Base-by-base conservation (phyloP, 129 eudicot genomes). In the Calendula officinalis region DNA sequence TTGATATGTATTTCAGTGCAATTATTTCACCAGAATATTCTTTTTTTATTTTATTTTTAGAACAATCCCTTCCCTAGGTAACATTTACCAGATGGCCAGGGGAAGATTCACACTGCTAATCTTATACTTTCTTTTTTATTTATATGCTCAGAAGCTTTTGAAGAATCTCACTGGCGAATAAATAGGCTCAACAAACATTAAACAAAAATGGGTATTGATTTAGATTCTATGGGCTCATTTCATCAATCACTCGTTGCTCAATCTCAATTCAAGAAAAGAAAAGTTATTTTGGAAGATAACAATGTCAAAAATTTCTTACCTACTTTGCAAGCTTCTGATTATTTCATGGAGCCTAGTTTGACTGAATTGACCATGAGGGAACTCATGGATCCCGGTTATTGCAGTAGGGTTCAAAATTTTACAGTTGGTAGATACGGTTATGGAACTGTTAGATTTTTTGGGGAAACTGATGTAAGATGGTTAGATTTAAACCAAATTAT, bases 401-500 rank as follows among this genome's bases (percentile, higher is more conserved):
- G 89, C 78, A 65, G 86, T 52, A 71, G 83, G 66, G 87, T 88
- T 60, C 68, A 55, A 47, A 80, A 81, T 73, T 85, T 88, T 49
- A 82, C 83, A 14, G 86, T 92, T 68, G 99, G 99, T 45, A 92
- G 95, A 72, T 16, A 63, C 62, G 99, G 95, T 52, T 83, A 71
- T 69, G 96, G 99, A 53, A 50, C 53, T 44, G 89, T 88, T 32
- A 81, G 64, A 43, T 92, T 88, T 72, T 47, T 37, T 39, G 99
- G 96, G 51, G 85, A 85, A 60, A 92, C 99, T 1, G 99, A 92
- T 80, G 89, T 92, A 49, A 88, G 95, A 69, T 75, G 82, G 72
- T 82, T 92, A 75, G 84, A 92, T 77, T 77, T 92, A 64, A 77
- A 83, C 70, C 64, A 62, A 43, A 83, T 92, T 62, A 65, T 92